Conservation (phyloP, 495 filamentous ascomycete genomes). For the Trichocladium antarcticum region DNA sequence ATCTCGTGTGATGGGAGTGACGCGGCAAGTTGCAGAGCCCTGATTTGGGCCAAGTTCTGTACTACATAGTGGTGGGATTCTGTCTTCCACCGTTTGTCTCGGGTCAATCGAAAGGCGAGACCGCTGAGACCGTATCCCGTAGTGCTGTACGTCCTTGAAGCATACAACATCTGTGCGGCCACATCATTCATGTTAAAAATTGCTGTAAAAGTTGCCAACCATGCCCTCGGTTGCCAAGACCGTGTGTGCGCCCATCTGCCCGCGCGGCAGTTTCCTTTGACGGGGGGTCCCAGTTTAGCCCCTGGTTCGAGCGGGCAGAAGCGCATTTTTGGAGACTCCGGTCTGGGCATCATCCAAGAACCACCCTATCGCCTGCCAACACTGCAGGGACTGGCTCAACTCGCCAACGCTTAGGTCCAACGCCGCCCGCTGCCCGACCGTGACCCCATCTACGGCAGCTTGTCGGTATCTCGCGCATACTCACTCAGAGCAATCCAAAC, state of each 20-base stretch:
- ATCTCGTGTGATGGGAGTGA: no score
- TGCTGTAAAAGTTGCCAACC: no score
- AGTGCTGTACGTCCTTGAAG: neutral
- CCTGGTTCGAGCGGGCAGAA: constrained; percentile 3
- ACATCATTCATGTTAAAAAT: no score
- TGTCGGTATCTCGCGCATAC: neutral
- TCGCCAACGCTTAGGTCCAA: neutral
- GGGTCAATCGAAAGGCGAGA: no score
- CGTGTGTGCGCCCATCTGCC: neutral
- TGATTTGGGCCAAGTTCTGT: no score
- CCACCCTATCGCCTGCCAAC: constrained; percentile 1
- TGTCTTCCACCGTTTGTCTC: no score
- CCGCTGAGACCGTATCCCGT: no score
- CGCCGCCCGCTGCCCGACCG: constrained; percentile 12
- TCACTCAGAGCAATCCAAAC: neutral
- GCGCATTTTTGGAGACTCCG: constrained; percentile 5
- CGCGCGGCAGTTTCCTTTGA: constrained; percentile 7
- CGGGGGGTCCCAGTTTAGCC: constrained; percentile 3
- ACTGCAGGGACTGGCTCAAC: constrained; percentile 4
- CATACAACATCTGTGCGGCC: neutral
- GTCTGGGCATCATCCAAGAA: neutral
- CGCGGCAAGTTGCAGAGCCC: no score
- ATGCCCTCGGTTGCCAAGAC: constrained; percentile 4
- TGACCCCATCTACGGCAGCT: neutral
- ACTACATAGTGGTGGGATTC: no score